Conservation (phyloP, 805 yeast species). For the Suhomyces pyralidae region DNA sequence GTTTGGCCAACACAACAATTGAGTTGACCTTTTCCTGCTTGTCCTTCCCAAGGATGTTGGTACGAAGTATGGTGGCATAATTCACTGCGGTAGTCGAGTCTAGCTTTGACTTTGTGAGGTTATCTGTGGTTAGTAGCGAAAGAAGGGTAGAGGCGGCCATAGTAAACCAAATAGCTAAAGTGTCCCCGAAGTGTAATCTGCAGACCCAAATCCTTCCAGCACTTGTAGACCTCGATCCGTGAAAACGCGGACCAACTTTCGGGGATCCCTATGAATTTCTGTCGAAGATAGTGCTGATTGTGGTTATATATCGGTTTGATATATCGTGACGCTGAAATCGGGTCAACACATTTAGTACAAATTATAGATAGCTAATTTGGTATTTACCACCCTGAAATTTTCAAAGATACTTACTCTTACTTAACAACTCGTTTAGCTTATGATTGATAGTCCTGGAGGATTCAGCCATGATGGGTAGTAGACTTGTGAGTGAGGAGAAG, state of each 20-base stretch:
- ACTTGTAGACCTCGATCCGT: neutral
- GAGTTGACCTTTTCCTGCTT: conserved; percentile 52
- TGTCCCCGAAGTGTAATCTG: no score
- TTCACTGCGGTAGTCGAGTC: conserved; percentile 31
- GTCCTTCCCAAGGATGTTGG: conserved; percentile 44
- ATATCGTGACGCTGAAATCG: neutral
- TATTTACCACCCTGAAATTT: neutral
- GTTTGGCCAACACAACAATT: conserved; percentile 51
- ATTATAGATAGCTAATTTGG: neutral
- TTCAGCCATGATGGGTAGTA: conserved; percentile 27
- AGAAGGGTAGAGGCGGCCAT: neutral
- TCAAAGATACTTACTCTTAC: conserved; percentile 27
- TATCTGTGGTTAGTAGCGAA: conserved; percentile 18
- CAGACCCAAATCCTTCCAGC: no score
- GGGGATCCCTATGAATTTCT: neutral
- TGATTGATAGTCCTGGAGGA: conserved; percentile 43
- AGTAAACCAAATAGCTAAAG: neutral
- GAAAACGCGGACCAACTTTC: neutral
- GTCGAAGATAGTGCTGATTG: no score
- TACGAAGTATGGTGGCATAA: conserved; percentile 36
- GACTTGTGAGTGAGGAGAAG: neutral
- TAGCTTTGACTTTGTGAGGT: conserved; percentile 26
- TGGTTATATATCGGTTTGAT: no score
- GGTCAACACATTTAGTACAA: neutral
- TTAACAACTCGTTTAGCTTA: conserved; percentile 40